These are phyloP conservation scores for Microbotryum scabiosae DNA, from an alignment of 1,284 basidiomycete genomes.

Conservation along the genomic window DNA sequence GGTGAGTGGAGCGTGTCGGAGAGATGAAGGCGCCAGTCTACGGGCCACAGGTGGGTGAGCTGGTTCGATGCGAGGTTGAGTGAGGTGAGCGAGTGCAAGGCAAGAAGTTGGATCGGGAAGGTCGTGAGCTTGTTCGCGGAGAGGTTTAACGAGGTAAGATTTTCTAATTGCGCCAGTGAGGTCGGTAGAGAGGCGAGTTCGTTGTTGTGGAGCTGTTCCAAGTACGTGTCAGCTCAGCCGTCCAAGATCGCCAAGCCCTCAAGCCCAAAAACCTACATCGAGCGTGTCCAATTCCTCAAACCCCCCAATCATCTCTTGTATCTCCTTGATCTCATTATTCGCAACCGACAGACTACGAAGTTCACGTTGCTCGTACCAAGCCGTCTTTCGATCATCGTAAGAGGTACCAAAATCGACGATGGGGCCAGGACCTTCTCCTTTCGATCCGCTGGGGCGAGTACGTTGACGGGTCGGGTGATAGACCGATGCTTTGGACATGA, in stretches of 20 bases:
- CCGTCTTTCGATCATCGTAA: constrained; percentile 1
- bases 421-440: background rate
- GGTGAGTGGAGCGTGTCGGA: background rate
- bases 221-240: background rate
- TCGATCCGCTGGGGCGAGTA: background rate
- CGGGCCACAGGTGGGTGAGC: constrained; percentile 15
- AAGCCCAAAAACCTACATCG: constrained; percentile 9
- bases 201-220: constrained; percentile 23
- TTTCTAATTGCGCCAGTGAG: constrained; percentile 13
- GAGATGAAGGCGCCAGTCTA: constrained; percentile 11
- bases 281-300: constrained; percentile 25
- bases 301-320: constrained; percentile 18
- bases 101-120: constrained; percentile 18
- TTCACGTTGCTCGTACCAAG: constrained; percentile 24
- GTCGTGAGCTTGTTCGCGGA: constrained; percentile 11
- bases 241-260: background rate
- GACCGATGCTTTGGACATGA: constrained; percentile 10
- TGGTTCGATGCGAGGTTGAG: constrained; percentile 24
- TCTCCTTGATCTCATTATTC: constrained; percentile 19
- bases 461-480: constrained; percentile 13
- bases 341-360: constrained; percentile 14
- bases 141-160: constrained; percentile 24
- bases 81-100: constrained; percentile 8
- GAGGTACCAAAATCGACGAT: constrained; percentile 1
- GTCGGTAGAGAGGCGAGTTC: constrained; percentile 9